These are phyloP conservation scores for Lasiodiplodia gonubiensis DNA, from an alignment of 2,329 filamentous ascomycete genomes.

Conservation along the genomic window DNA sequence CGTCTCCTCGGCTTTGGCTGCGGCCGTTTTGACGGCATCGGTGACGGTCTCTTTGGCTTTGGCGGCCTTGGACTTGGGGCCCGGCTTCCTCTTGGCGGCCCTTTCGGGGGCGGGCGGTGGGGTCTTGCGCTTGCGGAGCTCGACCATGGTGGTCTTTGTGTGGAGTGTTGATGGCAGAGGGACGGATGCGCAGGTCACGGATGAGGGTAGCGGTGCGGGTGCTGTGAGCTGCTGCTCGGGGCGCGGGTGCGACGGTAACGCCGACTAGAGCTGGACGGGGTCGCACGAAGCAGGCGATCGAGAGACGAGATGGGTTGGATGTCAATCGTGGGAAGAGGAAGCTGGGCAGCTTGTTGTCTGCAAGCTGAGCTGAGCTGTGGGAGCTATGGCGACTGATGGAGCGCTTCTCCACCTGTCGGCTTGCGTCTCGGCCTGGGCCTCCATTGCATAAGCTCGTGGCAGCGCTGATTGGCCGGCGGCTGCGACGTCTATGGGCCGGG, in stretches of 20 bases:
- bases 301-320: neutral
- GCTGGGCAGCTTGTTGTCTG: neutral
- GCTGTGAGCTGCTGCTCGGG: neutral
- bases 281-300: conserved; percentile 18
- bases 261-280: neutral
- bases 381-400: conserved; percentile 8
- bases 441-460: neutral
- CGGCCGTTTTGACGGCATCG: conserved; percentile 34
- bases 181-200: neutral
- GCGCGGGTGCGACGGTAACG: conserved; percentile 10
- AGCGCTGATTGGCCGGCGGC: conserved; percentile 6
- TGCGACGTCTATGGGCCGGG: neutral
- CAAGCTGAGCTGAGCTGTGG: conserved; percentile 4
- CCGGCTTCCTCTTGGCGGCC: conserved; percentile 56
- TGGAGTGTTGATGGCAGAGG: conserved; percentile 8
- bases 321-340: conserved; percentile 1
- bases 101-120: conserved; percentile 56
- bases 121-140: conserved; percentile 68
- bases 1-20: conserved; percentile 30
- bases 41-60: conserved; percentile 34
- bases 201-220: neutral
- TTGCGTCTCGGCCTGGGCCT: conserved; percentile 5
- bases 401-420: conserved; percentile 13
- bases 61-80: conserved; percentile 46
- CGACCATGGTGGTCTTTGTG: conserved; percentile 52